Percentiles rank a stretch among this genome's conserved stretches.
Evolutionary conservation across 2,329 filamentous ascomycete genomes (phyloP).

Genomic region (Sporothrix sp.): DNA sequence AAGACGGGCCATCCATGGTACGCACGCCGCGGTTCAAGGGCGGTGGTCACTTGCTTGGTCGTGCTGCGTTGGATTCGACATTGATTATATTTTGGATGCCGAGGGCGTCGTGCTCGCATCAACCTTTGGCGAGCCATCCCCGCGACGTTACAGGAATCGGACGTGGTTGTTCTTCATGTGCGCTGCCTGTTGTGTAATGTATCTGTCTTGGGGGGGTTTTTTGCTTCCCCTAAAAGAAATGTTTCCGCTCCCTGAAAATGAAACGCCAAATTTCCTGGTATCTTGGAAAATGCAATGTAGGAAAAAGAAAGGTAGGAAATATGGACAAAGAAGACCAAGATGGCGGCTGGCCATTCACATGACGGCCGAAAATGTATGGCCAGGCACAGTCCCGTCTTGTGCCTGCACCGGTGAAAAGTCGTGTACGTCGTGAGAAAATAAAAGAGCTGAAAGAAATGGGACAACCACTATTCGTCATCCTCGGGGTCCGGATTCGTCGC

Average conservation of each 20-base stretch:
- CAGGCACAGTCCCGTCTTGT: no score
- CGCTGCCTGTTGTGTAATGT: no score
- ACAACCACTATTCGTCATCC: conserved; percentile 25
- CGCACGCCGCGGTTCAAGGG: no score
- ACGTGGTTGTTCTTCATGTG: no score
- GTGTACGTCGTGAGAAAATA: conserved; percentile 26
- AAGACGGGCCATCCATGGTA: no score
- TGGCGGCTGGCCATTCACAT: conserved; percentile 10
- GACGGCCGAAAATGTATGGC: conserved; percentile 10
- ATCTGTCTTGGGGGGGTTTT: no score
- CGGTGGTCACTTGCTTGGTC: no score
- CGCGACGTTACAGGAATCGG: no score
- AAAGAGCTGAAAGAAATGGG: no score
- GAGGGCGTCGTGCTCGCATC: not conserved
- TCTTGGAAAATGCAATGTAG: conserved; percentile 31
- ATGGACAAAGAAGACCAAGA: conserved; percentile 17
- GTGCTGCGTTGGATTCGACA: no score
- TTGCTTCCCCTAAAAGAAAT: not conserved
- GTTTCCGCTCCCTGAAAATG: not conserved
- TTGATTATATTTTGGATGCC: not conserved
- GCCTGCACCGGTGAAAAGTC: conserved; percentile 18
- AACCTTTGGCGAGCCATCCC: no score
- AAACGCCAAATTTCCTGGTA: conserved; percentile 37
- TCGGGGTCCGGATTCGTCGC: conserved; percentile 52
- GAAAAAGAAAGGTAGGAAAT: conserved; percentile 11